Evolutionary conservation across 805 yeast genomes (phyloP).

Genomic region (Yarrowia sp.): DNA sequence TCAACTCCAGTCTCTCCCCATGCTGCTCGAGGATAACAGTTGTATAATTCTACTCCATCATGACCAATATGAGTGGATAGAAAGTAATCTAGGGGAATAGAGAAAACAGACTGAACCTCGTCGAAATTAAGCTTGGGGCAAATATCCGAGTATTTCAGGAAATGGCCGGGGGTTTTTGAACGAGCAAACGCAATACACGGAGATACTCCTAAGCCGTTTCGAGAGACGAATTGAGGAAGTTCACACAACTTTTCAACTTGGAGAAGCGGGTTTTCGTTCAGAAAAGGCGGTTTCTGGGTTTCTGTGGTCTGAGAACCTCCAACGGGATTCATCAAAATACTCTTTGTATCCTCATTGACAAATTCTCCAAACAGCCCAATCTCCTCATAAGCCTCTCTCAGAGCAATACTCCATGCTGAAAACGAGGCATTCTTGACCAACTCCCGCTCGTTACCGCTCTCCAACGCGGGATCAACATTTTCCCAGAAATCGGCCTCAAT

Average conservation of each 20-base stretch:
- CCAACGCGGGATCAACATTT: conserved; percentile 47
- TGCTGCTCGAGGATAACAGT: background rate
- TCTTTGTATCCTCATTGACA: conserved; percentile 60
- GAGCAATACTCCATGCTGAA: conserved; percentile 56
- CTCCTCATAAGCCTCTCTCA: conserved; percentile 78
- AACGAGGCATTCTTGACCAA: conserved; percentile 84
- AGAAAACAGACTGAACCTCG: conserved; percentile 30
- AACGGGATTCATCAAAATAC: conserved; percentile 59
- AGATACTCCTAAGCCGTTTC: conserved; percentile 71
- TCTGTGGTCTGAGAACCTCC: conserved; percentile 41
- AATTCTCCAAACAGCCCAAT: conserved; percentile 57
- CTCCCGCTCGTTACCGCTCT: conserved; percentile 43
- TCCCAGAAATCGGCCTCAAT: conserved; percentile 36
- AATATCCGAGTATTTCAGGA: conserved; percentile 25
- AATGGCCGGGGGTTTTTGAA: background rate
- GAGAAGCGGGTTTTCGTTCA: conserved; percentile 42
- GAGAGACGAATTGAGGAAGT: conserved; percentile 68
- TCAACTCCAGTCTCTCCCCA: conserved; percentile 19
- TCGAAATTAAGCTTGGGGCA: conserved; percentile 27
- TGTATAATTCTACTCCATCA: background rate
- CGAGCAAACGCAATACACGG: conserved; percentile 56
- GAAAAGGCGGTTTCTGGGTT: conserved; percentile 41
- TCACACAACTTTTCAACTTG: conserved; percentile 54
- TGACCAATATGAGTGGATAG: background rate
- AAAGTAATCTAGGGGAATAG: conserved; percentile 25